These are phyloP conservation scores for Dryas octopetala DNA, from an alignment of 306 rosid genomes.

Conservation along the genomic window DNA sequence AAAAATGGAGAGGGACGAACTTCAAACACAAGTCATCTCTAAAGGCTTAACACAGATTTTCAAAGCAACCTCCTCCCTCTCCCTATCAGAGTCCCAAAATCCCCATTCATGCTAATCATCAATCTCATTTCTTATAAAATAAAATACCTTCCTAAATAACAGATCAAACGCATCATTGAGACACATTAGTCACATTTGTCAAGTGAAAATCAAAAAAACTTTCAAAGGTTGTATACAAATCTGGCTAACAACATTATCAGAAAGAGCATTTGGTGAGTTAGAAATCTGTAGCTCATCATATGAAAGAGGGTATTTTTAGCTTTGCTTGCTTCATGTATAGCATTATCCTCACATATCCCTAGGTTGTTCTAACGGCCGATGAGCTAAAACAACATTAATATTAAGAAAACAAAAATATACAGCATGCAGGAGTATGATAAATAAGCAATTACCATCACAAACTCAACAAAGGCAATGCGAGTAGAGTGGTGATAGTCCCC, in stretches of 20 bases:
- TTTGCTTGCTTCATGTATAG: not conserved
- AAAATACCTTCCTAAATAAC: not conserved
- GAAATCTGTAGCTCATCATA: not conserved
- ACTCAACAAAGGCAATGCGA: conserved; percentile 97
- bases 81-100: not conserved
- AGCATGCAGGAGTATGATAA: conserved; percentile 12
- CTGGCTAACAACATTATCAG: not conserved
- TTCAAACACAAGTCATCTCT: not conserved
- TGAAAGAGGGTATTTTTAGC: not conserved
- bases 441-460: conserved; percentile 58
- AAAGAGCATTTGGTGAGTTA: not conserved
- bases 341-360: not conserved
- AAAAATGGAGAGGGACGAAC: not conserved
- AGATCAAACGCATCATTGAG: not conserved
- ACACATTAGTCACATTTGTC: not conserved
- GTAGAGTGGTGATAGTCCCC: conserved; percentile 99
- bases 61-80: not conserved
- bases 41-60: conserved; percentile 1
- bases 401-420: conserved; percentile 1
- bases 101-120: not conserved
- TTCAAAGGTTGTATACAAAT: not conserved
- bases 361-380: not conserved
- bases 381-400: not conserved
- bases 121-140: not conserved
- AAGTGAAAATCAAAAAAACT: not conserved